Percentiles rank a stretch among this genome's conserved stretches.
These are phyloP conservation scores for Intubia oerlemansii DNA, from an alignment of 2,329 filamentous ascomycete genomes.

Conservation along the genomic window DNA sequence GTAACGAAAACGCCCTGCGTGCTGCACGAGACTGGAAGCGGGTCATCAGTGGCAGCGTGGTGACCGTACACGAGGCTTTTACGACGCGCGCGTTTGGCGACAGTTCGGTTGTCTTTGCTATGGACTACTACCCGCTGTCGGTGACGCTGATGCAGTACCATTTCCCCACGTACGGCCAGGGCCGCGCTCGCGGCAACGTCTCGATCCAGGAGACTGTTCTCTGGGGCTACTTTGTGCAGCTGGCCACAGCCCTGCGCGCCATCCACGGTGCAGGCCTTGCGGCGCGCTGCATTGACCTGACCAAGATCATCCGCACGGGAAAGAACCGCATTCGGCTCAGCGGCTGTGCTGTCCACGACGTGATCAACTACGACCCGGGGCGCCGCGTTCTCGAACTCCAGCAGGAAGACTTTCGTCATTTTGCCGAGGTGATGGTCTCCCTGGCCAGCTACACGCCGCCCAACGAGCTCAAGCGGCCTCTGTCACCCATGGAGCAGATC, in stretches of 20 bases:
- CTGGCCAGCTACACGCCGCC: constrained; percentile 49
- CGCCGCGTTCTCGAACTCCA: constrained; percentile 56
- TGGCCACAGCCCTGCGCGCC: constrained; percentile 67
- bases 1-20: constrained; percentile 72
- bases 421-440: constrained; percentile 68
- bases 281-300: constrained; percentile 66
- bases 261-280: constrained; percentile 69
- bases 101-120: constrained; percentile 83
- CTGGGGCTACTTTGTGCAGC: constrained; percentile 85
- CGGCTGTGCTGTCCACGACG: constrained; percentile 75
- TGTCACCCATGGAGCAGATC: constrained; percentile 56
- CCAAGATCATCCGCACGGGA: constrained; percentile 74
- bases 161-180: constrained; percentile 27
- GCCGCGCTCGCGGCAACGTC: constrained; percentile 15
- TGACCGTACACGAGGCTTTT: constrained; percentile 78
- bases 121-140: constrained; percentile 78
- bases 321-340: constrained; percentile 79
- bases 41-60: constrained; percentile 60
- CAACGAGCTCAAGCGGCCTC: constrained; percentile 23
- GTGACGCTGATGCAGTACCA: constrained; percentile 79
- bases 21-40: constrained; percentile 79
- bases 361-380: constrained; percentile 59
- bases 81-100: constrained; percentile 86
- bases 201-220: constrained; percentile 50
- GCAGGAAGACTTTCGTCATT: constrained; percentile 65